Base-by-base conservation (phyloP, 2,329 filamentous ascomycete species). In the Ilyonectria mors-panacis region DNA sequence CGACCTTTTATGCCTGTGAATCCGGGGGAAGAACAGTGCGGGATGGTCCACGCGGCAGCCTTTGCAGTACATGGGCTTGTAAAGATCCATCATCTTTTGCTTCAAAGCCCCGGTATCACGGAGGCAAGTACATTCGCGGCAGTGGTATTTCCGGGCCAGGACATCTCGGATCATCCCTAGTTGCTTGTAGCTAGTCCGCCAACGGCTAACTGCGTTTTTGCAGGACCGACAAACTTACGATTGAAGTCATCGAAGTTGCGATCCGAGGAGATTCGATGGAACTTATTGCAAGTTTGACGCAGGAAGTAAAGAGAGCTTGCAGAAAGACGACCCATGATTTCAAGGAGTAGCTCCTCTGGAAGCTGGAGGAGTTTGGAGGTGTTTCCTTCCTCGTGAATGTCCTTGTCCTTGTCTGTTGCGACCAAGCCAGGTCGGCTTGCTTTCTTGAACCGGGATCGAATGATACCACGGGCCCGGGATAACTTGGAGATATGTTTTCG, bases 291-390 rank as follows among this genome's bases (percentile, higher is more conserved):
- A 1, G 59, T 64, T 21, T 68, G 64, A 1, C 66, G 66, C 23
- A 67, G 44, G 0, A 59, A 17, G 10, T 60, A 68, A 2, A 67
- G 21, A 12, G 42, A 26, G 37, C 59, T 60, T 1, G 67, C 59
- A 2, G 64, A 44, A 21, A 67, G 65, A 47, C 33, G 19, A 5
- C 21, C 15, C 59, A 64, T 55, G 28, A 67, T 67, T 17, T 67
- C 17, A 12, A 67, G 37, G 7, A 68, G 15, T 7, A 68, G 1
- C 35, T 68, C 66, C 8, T 58, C 6, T 21, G 45, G 44, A n/a
- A 54, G 12, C 3, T 35, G 19, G 33, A 26, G 19, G 9, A 45
- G 5, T 5, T 12, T 21, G 19, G 42, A 19, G 17, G 39, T 2
- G 19, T 45, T 23, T 45, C 13, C 42, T 23, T 23, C 42, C 9